phyloP scores from a whole-genome alignment of 805 yeast species.

The Pichia phayaonensis region DNA sequence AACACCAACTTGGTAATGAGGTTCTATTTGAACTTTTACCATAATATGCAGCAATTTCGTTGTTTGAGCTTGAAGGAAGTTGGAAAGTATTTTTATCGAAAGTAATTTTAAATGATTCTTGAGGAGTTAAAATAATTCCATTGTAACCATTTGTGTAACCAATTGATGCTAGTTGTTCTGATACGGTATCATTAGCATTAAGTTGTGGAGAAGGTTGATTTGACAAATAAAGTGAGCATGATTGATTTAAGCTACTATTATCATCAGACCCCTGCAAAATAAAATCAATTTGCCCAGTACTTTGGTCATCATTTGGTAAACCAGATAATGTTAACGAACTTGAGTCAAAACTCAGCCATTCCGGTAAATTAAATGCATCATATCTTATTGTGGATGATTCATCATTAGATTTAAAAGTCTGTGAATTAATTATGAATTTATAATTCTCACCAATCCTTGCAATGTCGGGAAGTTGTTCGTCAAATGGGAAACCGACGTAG shows the following conservation, averaged over 20 bases:
- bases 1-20: slow-evolving; percentile 87
- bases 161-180: slow-evolving; percentile 46
- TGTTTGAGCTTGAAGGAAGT: slow-evolving; percentile 33
- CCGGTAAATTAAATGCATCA: slow-evolving; percentile 52
- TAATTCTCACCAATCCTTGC: slow-evolving; percentile 64
- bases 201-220: slow-evolving; percentile 46
- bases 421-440: slow-evolving; percentile 57
- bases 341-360: slow-evolving; percentile 73
- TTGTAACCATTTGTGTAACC: slow-evolving; percentile 74
- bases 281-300: slow-evolving; percentile 40
- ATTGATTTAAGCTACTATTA: slow-evolving; percentile 40
- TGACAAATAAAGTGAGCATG: slow-evolving; percentile 49
- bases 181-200: slow-evolving; percentile 33
- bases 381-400: slow-evolving; percentile 40
- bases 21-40: slow-evolving; percentile 78
- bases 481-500: slow-evolving; percentile 65
- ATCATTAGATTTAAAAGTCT: slow-evolving; percentile 51
- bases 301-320: slow-evolving; percentile 36
- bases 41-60: slow-evolving; percentile 57
- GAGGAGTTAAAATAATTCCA: slow-evolving; percentile 69
- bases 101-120: slow-evolving; percentile 53
- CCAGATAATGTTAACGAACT: slow-evolving; percentile 59
- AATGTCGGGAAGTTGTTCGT: slow-evolving; percentile 79
- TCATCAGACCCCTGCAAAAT: slow-evolving; percentile 57
- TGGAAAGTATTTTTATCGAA: slow-evolving; percentile 59